Conservation (phyloP, 2,329 filamentous ascomycete species). For the Neofusicoccum ribis region DNA sequence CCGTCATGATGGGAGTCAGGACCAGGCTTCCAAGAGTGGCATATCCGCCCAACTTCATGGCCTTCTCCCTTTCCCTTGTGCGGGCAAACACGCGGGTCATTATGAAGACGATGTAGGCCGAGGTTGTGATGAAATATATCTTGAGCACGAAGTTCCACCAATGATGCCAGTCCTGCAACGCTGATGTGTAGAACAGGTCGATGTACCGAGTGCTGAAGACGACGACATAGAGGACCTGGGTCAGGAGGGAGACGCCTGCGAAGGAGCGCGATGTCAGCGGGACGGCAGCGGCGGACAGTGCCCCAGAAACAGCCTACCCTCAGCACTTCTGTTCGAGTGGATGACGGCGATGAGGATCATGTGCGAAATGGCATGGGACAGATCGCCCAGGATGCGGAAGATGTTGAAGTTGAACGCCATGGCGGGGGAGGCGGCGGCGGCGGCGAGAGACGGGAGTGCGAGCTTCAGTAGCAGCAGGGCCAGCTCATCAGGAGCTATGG, state of each 20-base stretch:
- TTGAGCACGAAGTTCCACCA: constrained; percentile 74
- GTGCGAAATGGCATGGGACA: constrained; percentile 84
- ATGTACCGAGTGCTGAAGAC: constrained; percentile 88
- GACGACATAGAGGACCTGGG: constrained; percentile 79
- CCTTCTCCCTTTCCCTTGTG: constrained; percentile 84
- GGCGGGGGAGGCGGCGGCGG: background rate
- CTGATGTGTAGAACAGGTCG: constrained; percentile 66
- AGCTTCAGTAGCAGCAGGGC: constrained; percentile 12
- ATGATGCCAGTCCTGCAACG: constrained; percentile 33
- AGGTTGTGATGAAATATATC: constrained; percentile 81
- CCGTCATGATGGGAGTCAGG: constrained; percentile 70
- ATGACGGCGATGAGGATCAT: constrained; percentile 89
- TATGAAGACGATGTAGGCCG: constrained; percentile 80
- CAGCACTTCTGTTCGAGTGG: constrained; percentile 81
- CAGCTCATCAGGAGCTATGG: constrained; percentile 5
- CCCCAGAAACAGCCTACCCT: constrained; percentile 55
- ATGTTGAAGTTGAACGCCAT: constrained; percentile 43
- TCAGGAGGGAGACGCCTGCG: constrained; percentile 83
- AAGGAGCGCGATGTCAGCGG: background rate
- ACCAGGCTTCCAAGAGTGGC: constrained; percentile 66
- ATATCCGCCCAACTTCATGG: constrained; percentile 84
- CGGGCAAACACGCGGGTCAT: constrained; percentile 87
- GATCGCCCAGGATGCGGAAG: constrained; percentile 78
- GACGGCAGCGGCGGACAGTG: background rate
- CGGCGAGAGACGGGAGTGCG: background rate